Evolutionary conservation across 306 rosid genomes (phyloP).

Genomic region (Dalbergia cultrata): DNA sequence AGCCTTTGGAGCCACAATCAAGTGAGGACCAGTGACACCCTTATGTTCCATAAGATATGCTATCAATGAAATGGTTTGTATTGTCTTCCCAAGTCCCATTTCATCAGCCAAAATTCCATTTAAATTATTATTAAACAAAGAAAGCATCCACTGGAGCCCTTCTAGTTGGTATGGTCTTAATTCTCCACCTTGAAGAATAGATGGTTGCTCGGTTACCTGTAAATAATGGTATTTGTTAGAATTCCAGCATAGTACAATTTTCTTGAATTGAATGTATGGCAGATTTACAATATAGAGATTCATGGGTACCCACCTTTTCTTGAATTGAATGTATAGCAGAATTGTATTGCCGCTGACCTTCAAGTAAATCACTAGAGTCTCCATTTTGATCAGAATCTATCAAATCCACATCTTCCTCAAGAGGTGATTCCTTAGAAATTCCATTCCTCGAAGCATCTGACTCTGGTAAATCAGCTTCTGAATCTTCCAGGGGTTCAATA

Average conservation of each 20-base stretch:
- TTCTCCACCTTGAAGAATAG: slow-evolving; percentile 90
- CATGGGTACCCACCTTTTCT: slow-evolving; percentile 68
- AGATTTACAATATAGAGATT: slow-evolving; percentile 2
- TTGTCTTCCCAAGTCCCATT: slow-evolving; percentile 96
- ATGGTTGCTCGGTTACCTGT: slow-evolving; percentile 92
- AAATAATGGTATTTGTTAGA: slow-evolving; percentile 40
- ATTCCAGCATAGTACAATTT: slow-evolving; percentile 33
- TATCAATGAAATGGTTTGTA: slow-evolving; percentile 88
- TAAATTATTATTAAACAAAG: slow-evolving; percentile 87
- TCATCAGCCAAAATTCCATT: slow-evolving; percentile 97
- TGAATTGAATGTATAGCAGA: slow-evolving; percentile 93
- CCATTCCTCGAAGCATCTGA: slow-evolving; percentile 65
- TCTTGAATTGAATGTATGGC: slow-evolving; percentile 11
- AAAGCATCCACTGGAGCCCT: slow-evolving; percentile 97
- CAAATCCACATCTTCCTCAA: slow-evolving; percentile 71
- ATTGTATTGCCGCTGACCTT: slow-evolving; percentile 95
- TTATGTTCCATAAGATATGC: slow-evolving; percentile 82
- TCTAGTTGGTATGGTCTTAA: slow-evolving; percentile 86
- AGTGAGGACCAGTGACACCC: slow-evolving; percentile 88
- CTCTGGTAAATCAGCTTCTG: slow-evolving; percentile 72
- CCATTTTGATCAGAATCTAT: slow-evolving; percentile 73
- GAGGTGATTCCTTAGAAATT: slow-evolving; percentile 58
- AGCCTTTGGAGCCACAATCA: slow-evolving; percentile 97
- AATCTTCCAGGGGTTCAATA: slow-evolving; percentile 71
- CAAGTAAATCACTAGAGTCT: slow-evolving; percentile 83